Evolutionary conservation across 73 alveolate species (phyloP).

Genomic region (Paramecium sonneborni): DNA sequence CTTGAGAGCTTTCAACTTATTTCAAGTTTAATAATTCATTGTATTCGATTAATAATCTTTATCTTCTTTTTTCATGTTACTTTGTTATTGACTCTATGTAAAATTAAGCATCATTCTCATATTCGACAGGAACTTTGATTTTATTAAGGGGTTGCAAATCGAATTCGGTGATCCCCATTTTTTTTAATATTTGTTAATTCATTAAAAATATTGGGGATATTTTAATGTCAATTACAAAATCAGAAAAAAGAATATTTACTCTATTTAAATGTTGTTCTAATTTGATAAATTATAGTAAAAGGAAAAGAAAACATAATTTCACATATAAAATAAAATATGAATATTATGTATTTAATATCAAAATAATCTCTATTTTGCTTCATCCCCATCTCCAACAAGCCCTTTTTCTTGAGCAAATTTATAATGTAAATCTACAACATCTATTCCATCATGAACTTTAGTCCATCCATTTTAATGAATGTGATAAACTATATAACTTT

Average conservation of each 20-base stretch:
- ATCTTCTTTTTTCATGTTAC: neutral
- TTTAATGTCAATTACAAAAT: neutral
- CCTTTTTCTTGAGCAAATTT: conserved; percentile 89
- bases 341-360: neutral
- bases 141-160: neutral
- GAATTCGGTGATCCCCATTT: neutral
- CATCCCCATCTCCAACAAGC: conserved; percentile 86
- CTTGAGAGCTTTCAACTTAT: neutral
- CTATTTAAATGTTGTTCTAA: neutral
- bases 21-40: neutral
- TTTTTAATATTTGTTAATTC: neutral
- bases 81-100: neutral
- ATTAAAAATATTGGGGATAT: neutral
- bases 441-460: conserved; percentile 87
- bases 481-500: conserved; percentile 75
- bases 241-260: no score
- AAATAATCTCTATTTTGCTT: conserved; percentile 61
- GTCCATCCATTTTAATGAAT: conserved; percentile 92
- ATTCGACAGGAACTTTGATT: neutral
- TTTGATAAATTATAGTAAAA: neutral
- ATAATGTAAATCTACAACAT: conserved; percentile 86
- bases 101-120: neutral
- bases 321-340: neutral
- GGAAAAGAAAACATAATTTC: neutral
- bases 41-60: neutral